Base-by-base conservation (phyloP, 352 stramenopile species). In the Halophytophthora batemanensis region DNA sequence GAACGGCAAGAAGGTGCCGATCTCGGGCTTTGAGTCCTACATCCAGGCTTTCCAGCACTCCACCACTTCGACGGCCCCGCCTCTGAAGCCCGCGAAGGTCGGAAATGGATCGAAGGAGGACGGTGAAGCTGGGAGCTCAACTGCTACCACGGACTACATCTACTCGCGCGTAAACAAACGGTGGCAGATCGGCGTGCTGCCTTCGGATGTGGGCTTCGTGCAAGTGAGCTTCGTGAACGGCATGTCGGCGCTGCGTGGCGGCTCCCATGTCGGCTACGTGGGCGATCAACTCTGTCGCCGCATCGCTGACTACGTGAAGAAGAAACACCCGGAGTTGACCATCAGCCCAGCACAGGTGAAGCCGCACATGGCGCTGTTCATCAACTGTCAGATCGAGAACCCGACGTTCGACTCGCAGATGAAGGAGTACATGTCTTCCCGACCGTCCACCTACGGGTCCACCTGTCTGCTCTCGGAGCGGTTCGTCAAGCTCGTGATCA, bases 191-290 rank as follows among this genome's bases (percentile, higher is more conserved):
- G 96, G 92, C 29, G 87, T 98, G 21, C 60, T 92, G 36, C 71
- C 86, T 2, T 96, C 86, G 0, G 93, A 97, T 48, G 84, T 96
- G 10, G 83, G 87, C 39, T 98, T 98, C 58, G 78, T 98, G 41
- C 95, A 99, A 67, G 88, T 99, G 45, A 98, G 93, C 45, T 99
- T 99, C 71, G 98, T 99, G 4, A 99, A 99, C 63, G 92, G 94
- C 28, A 99, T 99, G 74, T 97, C 82, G 22, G 98, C 98, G 15
- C 85, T 87, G 17, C 98, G 98, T 51, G 98, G 98, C 39, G 98
- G 98, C 29, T 90, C 77, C 2, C 98, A 99, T 64, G 95, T 99
- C 18, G 83, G 88, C 44, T 97, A 96, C 44, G 61, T 95, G 8
- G 66, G 69, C 8, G 85, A 95, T 36, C 85, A 93, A 53, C 73